Base-by-base conservation (phyloP, 352 stramenopile genomes). In the Phytopythium oedochilum region DNA sequence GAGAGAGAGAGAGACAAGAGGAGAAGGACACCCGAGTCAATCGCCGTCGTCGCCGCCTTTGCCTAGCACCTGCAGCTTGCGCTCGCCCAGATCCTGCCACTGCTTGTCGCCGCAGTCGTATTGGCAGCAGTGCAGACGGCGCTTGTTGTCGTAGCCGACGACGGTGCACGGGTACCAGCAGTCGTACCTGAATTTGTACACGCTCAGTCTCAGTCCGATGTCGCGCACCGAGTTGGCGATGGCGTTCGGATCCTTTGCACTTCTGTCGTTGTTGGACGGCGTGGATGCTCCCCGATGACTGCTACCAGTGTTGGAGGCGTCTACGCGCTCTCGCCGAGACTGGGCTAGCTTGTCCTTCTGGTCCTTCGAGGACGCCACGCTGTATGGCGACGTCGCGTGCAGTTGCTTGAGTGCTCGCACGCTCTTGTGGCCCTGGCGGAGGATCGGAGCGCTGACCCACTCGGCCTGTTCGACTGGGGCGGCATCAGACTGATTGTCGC, bases 21-120 rank as follows among this genome's bases (percentile, higher is more conserved):
- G 34, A 39, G 34, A 39, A 7, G 9, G 32, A 2, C 32, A 12
- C 15, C 9, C 20, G n/a, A 46, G 22, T 46, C 39, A 18, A 5
- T 34, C 28, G 2, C 26, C 36, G 32, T 15, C 55, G 23, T 45
- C 55, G 17, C 60, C 48, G 20, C 50, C 52, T 44, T 66, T 63
- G 2, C 73, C 71, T 0, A 84, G 62, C 12, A 86, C 45, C n/a
- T 84, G 66, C 2, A 77, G 34, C 43, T 85, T 84, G 50, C 68
- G 65, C 11, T 79, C 63, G 8, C 53, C 60, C 32, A 90, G 62
- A 32, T 87, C 70, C 42, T 86, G 77, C 78, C 83, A 92, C 50
- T 92, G 83, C 64, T 91, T 91, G 66, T 93, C 83, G 5, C 80
- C 80, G 45, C 85, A 88, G 36, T 92, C 79, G 47, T 90, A 92